Base-by-base conservation (phyloP, 2,329 filamentous ascomycete species). In the Sarocladiaceae sp. region DNA sequence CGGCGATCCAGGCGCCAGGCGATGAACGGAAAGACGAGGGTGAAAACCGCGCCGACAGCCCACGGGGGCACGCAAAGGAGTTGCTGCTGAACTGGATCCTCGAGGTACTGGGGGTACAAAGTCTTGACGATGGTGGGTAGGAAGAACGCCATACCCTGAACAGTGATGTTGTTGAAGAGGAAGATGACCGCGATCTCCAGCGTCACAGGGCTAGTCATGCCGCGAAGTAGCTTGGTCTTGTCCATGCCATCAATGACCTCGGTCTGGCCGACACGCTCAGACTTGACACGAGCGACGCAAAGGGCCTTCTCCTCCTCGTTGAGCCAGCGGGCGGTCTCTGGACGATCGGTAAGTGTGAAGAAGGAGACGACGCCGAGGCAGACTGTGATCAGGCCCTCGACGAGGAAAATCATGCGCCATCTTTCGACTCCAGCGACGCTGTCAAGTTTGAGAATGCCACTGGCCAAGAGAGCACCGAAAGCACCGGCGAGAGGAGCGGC, bases 401-500 rank as follows among this genome's bases (percentile, higher is more conserved):
- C 80, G 23, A 73, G 76, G 47, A 85, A 86, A 45, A 85, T 82
- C 80, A 83, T 84, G 6, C 80, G 67, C 82, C 82, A 86, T n/a
- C 58, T 64, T 37, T 64, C 65, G 0, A 85, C 63, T 9, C 66
- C 59, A 11, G 78, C 81, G 48, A 85, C 78, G 47, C 67, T 60
- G 44, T 74, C 63, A 2, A 88, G 68, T 2, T 65, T 78, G 16
- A 86, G 67, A 50, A 88, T 87, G 2, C 66, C 82, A 1, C 70
- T 78, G 0, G 78, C 77, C 0, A 88, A 65, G 0, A 88, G 67
- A 0, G 83, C 83, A 16, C 84, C 83, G 51, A 87, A 87, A 0
- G 82, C 82, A 3, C 83, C 83, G 0, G 83, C 82, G 0, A 88
- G 66, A 0, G 82, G 82, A 0, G 82, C 77, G 74, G 80, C 83